phyloP scores from a whole-genome alignment of 768 basidiomycete genomes.

The Ephemerocybe angulata region DNA sequence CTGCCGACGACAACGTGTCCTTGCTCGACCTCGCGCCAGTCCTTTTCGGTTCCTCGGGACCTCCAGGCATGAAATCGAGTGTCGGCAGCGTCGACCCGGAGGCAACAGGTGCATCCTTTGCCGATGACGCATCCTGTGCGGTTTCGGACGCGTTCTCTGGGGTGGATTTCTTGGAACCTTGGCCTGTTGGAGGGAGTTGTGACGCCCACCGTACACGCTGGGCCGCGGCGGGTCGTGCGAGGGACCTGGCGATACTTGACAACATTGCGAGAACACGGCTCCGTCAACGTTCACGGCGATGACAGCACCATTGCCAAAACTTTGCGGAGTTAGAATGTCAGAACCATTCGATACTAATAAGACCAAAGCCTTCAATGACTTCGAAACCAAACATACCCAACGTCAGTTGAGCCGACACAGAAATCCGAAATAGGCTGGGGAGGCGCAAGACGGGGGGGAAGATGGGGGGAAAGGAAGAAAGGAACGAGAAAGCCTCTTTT shows the following conservation, averaged over 20 bases:
- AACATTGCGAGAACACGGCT: conserved; percentile 22
- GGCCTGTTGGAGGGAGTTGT: conserved; percentile 22
- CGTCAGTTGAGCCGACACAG: too few relatives aligned
- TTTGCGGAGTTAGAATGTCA: background rate
- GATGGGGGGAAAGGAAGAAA: too few relatives aligned
- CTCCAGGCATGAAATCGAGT: conserved; percentile 62
- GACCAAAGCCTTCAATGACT: too few relatives aligned
- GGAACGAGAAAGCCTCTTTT: too few relatives aligned
- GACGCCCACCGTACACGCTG: conserved; percentile 35
- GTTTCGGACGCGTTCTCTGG: conserved; percentile 18
- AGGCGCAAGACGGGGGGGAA: too few relatives aligned
- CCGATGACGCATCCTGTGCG: conserved; percentile 13
- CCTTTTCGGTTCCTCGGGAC: conserved; percentile 39
- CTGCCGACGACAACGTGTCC: conserved; percentile 74
- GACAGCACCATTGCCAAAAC: background rate
- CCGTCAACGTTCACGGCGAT: background rate
- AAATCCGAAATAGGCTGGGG: too few relatives aligned
- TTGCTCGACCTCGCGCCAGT: conserved; percentile 80
- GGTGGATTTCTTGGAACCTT: conserved; percentile 9
- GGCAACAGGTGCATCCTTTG: conserved; percentile 11
- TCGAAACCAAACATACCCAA: too few relatives aligned
- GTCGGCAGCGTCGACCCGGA: conserved; percentile 36
- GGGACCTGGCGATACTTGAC: conserved; percentile 23
- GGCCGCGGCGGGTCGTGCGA: conserved; percentile 29
- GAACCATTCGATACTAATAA: too few relatives aligned